Base-by-base conservation (phyloP, 2,329 filamentous ascomycete species). In the Setomelanomma holmii region DNA sequence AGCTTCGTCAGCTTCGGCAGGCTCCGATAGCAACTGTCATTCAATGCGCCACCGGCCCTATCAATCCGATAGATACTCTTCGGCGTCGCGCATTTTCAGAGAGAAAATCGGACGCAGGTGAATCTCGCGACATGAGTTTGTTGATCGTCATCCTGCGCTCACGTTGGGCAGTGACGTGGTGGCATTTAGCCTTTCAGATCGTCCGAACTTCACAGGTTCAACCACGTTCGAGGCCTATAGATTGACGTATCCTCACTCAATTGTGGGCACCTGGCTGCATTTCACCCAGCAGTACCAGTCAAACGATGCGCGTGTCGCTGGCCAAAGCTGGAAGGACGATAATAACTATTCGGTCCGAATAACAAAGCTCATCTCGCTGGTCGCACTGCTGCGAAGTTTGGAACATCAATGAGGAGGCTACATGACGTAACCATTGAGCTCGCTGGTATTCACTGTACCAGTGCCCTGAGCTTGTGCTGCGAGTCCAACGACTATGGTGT, bases 291-390 rank as follows among this genome's bases (percentile, higher is more conserved):
- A 53, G 56, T 53, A 49, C 45, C 52, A 58, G 49, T 51, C 50
- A 49, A 57, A 54, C 48, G 51, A 61, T 56, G 56, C 57, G 60
- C 57, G 53, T 64, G 56, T 58, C 52, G 53, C 51, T 59, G 61
- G 48, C 61, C 63, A 54, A 59, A 66, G 64, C 58, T 58, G 64
- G 66, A 46, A 61, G 53, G 55, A 66, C 56, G 45, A 55, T 61
- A 64, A 60, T 61, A 53, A 51, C 38, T 14, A 71, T 50, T 72
- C 70, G 70, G 70, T 45, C 70, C 70, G 70, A 73, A 64, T 52
- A 16, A 42, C 49, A 51, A 55, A 48, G 55, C 61, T 66, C 55
- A 64, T 58, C 55, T 52, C 55, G 60, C 55, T 64, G 60, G 54
- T 53, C 38, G 58, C 56, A 63, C 61, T 57, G 57, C 24, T 36